Evolutionary conservation across 2,329 filamentous ascomycete species (phyloP), one percentile per base, ranked within the genome.

Genomic region (Penicillium sp.): DNA sequence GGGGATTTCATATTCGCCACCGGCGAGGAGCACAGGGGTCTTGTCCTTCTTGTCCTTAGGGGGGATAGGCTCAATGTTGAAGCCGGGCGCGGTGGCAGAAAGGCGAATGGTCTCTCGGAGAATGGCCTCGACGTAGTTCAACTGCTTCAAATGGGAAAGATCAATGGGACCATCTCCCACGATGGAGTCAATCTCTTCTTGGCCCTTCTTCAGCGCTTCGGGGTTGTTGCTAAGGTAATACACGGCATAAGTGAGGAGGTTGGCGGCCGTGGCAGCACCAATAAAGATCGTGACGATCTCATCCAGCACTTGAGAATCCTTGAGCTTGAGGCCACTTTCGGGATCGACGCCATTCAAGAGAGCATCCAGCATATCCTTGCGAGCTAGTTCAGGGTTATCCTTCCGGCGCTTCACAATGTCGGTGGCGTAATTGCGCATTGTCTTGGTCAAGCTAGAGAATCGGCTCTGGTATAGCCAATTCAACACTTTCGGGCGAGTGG

Each of bases 261-360:
- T 88, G 3, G 86, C 85, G 0, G 89, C 89, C 0, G 90, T 92
- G 65, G 91, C 89, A 61, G 90, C 88, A 2, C 87, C 80, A 64
- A 73, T 70, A 39, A 88, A 81, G 77, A 90, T 88, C 2, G 83
- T 83, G 54, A 89, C 83, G 62, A 91, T 85, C 69, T 91, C 88
- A 70, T 89, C 85, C 47, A 88, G 80, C 49, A 89, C 81, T 58
- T 84, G 83, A 10, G 83, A 81, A 4, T 89, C 83, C 4, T 75
- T 81, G 62, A 91, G 77, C 2, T 73, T 74, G 55, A 80, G 76
- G 26, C 84, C 85, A 0, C 87, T 89, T 66, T 87, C 80, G 0
- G 85, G 82, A 61, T 91, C 88, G 42, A 78, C 81, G 10, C 77
- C 81, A 53, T 81, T 80, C 58, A 90, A 69, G 69, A 91, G 77